Conservation (phyloP, 192 early-diverging fungal genomes). For the Chytriomyces confervae region DNA sequence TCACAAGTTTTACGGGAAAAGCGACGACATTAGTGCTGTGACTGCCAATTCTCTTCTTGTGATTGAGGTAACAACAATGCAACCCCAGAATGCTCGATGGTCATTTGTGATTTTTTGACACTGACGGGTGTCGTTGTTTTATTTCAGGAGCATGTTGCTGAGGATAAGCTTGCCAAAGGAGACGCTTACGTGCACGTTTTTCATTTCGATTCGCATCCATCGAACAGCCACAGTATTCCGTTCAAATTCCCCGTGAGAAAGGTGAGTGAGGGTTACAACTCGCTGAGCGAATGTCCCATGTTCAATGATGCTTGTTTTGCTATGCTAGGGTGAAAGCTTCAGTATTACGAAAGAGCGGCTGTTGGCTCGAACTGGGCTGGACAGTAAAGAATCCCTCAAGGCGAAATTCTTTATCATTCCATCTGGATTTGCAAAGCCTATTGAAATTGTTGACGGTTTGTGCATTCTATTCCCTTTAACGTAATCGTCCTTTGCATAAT, state of each 20-base stretch:
- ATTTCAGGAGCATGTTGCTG: slow-evolving; percentile 16
- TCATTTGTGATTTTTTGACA: not conserved
- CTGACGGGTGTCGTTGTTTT: not conserved
- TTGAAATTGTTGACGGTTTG: slow-evolving; percentile 52
- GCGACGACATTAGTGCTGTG: slow-evolving; percentile 55
- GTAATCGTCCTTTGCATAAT: too few species aligned
- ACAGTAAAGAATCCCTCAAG: slow-evolving; percentile 81
- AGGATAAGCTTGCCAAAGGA: slow-evolving; percentile 26
- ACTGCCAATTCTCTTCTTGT: slow-evolving; percentile 58
- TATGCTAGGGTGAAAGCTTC: slow-evolving; percentile 69
- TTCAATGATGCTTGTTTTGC: not conserved
- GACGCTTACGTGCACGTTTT: slow-evolving; percentile 59
- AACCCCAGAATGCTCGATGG: not conserved
- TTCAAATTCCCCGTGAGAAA: slow-evolving; percentile 69
- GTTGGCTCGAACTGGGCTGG: slow-evolving; percentile 70
- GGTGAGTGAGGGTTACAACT: not conserved
- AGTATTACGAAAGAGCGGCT: slow-evolving; percentile 76
- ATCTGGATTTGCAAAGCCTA: slow-evolving; percentile 32
- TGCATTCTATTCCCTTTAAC: too few species aligned
- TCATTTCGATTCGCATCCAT: slow-evolving; percentile 76
- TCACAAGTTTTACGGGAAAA: slow-evolving; percentile 44
- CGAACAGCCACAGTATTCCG: slow-evolving; percentile 77
- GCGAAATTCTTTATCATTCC: slow-evolving; percentile 61
- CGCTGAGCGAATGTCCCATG: not conserved
- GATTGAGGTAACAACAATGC: slow-evolving; percentile 49